Conservation (phyloP, 441 rosid genomes). For the Macaranga tanarius region DNA sequence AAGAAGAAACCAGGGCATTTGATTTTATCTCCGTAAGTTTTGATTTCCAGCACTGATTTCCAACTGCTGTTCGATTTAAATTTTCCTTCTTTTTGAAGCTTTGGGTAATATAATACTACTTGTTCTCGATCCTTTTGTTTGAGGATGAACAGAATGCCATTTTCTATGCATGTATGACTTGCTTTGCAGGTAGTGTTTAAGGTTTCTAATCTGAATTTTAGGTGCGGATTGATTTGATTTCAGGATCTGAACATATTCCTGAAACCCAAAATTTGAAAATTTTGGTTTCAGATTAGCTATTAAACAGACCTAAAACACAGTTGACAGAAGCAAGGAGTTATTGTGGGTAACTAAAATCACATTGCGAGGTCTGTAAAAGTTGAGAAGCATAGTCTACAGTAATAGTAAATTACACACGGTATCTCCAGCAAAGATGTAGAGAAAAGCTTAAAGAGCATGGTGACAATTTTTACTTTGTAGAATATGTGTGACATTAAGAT, state of each 20-base stretch:
- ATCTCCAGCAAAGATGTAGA: not conserved
- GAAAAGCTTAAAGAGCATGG: no score
- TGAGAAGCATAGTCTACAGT: no score
- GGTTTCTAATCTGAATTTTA: not conserved
- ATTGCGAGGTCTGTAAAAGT: not conserved
- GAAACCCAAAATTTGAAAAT: not conserved
- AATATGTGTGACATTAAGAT: no score
- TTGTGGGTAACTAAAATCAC: not conserved
- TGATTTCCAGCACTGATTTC: slow-evolving; percentile 13
- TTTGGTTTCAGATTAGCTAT: not conserved
- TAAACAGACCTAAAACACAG: not conserved
- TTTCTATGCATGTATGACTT: not conserved
- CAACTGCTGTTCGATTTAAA: not conserved
- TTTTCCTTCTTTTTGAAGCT: not conserved
- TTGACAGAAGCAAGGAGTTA: not conserved
- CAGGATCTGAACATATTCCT: not conserved
- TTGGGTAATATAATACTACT: not conserved
- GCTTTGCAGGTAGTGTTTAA: not conserved
- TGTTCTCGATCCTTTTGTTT: not conserved
- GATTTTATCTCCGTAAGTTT: slow-evolving; percentile 93
- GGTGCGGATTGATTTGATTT: not conserved
- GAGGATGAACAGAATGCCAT: not conserved
- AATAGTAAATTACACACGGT: not conserved
- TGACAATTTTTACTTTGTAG: no score
- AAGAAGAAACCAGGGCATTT: slow-evolving; percentile 88